These are phyloP conservation scores for Scleromitrula shiraiana DNA, from an alignment of 2,329 filamentous ascomycete genomes.

Conservation along the genomic window DNA sequence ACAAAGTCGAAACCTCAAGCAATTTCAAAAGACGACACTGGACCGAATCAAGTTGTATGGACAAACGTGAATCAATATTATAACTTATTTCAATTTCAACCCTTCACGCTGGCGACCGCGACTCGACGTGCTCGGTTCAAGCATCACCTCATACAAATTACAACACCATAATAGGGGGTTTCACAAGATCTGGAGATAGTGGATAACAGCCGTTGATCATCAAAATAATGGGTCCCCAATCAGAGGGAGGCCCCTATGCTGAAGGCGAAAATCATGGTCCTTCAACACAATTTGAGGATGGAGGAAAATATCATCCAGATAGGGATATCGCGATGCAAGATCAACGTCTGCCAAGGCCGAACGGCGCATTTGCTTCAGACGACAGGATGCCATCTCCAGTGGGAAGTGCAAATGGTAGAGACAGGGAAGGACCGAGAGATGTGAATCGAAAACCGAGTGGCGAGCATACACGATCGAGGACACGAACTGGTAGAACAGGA, in stretches of 20 bases:
- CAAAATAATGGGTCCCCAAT: constrained; percentile 30
- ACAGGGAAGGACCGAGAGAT: constrained; percentile 20
- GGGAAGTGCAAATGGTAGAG: constrained; percentile 23
- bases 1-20: constrained; percentile 18
- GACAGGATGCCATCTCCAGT: constrained; percentile 23
- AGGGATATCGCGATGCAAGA: constrained; percentile 18
- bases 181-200: constrained; percentile 8
- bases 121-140: constrained; percentile 8
- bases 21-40: too few relatives aligned
- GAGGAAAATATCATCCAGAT: constrained; percentile 19
- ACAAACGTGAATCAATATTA: constrained; percentile 8
- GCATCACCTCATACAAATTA: not conserved
- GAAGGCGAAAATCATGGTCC: constrained; percentile 21
- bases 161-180: constrained; percentile 13
- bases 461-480: constrained; percentile 51
- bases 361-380: constrained; percentile 23
- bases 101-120: constrained; percentile 18
- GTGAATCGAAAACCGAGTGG: constrained; percentile 32
- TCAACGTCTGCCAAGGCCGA: constrained; percentile 20
- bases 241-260: constrained; percentile 30
- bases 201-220: constrained; percentile 9
- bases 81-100: constrained; percentile 8
- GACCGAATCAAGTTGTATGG: too few relatives aligned
- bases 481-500: constrained; percentile 44
- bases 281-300: constrained; percentile 15